Evolutionary conservation across 768 basidiomycete genomes (phyloP).

Genomic region (Trametes meyenii): DNA sequence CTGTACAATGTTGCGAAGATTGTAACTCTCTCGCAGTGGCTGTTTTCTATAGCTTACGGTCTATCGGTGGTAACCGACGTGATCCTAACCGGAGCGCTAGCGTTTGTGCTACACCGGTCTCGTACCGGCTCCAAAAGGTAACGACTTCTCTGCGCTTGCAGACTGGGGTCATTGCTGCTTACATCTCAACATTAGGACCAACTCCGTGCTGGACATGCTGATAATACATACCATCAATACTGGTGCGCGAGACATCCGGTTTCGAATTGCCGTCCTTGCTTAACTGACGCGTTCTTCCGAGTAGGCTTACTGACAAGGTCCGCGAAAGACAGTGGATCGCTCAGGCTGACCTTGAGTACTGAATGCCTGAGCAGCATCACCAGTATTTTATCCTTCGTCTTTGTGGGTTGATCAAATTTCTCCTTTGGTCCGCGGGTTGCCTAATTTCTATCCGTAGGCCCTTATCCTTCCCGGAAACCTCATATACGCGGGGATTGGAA

Average conservation of each 20-base stretch:
- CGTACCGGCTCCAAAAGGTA: background rate
- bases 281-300: background rate
- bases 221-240: constrained; percentile 8
- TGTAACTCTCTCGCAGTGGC: background rate
- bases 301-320: background rate
- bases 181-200: background rate
- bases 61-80: background rate
- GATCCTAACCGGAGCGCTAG: background rate
- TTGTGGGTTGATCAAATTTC: background rate
- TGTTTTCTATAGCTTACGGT: constrained; percentile 5
- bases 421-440: background rate
- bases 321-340: background rate
- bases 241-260: background rate
- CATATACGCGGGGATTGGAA: background rate
- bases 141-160: background rate
- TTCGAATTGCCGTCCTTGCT: no score
- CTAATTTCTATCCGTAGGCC: background rate
- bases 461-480: constrained; percentile 5
- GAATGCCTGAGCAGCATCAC: background rate
- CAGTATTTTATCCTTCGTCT: background rate
- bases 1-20: no score
- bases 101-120: background rate
- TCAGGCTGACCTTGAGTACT: no score
- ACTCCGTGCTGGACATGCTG: background rate
- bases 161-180: no score